These are phyloP conservation scores for Mallotus nudiflorus DNA, from an alignment of 345 rosid genomes.

Conservation along the genomic window DNA sequence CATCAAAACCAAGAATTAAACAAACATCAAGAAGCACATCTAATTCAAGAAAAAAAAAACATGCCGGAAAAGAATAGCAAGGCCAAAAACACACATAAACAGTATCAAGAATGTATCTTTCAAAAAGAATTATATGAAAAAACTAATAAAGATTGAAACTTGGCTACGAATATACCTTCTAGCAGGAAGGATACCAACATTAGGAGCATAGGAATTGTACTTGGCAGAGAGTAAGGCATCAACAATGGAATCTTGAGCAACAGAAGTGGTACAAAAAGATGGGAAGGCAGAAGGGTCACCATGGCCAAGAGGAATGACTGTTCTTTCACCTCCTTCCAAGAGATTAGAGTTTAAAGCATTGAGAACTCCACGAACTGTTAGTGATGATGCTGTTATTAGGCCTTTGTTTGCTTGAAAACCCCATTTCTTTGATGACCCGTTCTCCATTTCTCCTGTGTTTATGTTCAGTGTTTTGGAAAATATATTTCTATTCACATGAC, in stretches of 20 bases:
- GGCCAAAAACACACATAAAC: too few species aligned
- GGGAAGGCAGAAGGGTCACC: conserved; percentile 75
- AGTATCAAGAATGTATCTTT: too few species aligned
- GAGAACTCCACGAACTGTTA: conserved; percentile 32
- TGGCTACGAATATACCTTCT: conserved; percentile 44
- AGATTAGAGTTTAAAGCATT: conserved; percentile 23
- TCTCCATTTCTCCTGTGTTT: conserved; percentile 7
- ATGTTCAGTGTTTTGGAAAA: too few species aligned
- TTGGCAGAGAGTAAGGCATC: conserved; percentile 52
- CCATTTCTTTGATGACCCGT: conserved; percentile 23
- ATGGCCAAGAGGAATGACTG: conserved; percentile 55
- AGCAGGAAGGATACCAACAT: conserved; percentile 58
- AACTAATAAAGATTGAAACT: background rate
- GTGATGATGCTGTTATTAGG: background rate
- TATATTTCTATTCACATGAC: too few species aligned
- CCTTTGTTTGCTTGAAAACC: conserved; percentile 17
- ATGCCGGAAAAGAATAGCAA: too few species aligned
- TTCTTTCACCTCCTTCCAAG: conserved; percentile 34
- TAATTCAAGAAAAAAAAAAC: too few species aligned
- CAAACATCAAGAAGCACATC: too few species aligned
- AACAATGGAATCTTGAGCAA: conserved; percentile 58
- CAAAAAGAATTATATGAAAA: background rate
- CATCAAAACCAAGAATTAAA: too few species aligned
- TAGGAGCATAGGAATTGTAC: conserved; percentile 47
- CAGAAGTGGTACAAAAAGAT: conserved; percentile 48